Evolutionary conservation across 371 early-diverging fungal species (phyloP), one percentile per base, ranked within the genome.

Genomic region (Rhizopus arrhizus): DNA sequence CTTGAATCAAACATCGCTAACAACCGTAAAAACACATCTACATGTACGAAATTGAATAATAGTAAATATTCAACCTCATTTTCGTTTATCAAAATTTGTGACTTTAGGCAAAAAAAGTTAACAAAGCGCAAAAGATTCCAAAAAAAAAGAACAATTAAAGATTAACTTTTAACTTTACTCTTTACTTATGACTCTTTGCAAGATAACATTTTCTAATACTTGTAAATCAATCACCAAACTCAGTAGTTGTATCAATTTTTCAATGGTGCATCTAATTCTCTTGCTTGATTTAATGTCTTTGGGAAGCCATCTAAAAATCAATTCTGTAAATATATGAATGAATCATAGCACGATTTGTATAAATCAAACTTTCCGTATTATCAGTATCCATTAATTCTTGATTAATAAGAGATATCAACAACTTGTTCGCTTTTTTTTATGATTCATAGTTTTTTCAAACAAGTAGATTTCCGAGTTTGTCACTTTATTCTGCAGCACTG

Each of bases 251-350:
- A 62, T 63, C 31, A 70, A 64, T 36, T 67, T 64, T 73, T 61
- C 4, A 96, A 76, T 61, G 81, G 81, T 11, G 67, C 59, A 70
- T 94, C 94, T 58, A 97, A 75, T 7, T 84, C 81, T 53, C 85
- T 63, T 2, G 99, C 97, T 79, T 99, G 99, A 4, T 66, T 64
- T 29, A 92, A 65, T 3, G 91, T 96, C 42, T 99, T 85, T 41
- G 99, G 99, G 70, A 95, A 99, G 12, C 99, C 99, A 80, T 98
- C 99, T 16, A 98, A 85, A 10, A 98, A 74, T 90, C 95, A 94
- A 60, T 84, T 85, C 75, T 87, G 65, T 34, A 55, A 33, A 9
- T 56, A 16, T 50, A 62, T 13, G 28, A 1, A 34, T 15, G 16
- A 3, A 6, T 36, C 4, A 15, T 33, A 12, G 13, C 34, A 6